Conservation (phyloP, 805 yeast genomes). For the Komagataella pseudopastoris region DNA sequence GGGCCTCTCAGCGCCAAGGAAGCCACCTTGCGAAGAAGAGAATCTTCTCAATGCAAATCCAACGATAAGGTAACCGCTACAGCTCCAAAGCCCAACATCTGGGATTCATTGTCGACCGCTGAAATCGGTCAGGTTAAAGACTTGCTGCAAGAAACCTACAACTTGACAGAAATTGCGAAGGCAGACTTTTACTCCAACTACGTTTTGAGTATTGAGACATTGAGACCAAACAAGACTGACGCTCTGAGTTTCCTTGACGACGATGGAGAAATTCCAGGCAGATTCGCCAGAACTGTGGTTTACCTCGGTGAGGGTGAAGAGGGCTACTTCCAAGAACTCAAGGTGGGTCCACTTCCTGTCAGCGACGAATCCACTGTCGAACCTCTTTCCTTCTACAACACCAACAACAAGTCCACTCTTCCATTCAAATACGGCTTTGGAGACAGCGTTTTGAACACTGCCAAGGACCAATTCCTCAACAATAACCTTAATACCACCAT, state of each 20-base stretch:
- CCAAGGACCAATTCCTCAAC: neutral
- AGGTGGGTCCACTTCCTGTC: constrained; percentile 3
- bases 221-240: constrained; percentile 14
- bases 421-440: constrained; percentile 2
- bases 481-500: neutral
- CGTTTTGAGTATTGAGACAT: constrained; percentile 3
- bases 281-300: constrained; percentile 3
- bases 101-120: constrained; percentile 1
- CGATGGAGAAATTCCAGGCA: constrained; percentile 9
- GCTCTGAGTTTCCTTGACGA: constrained; percentile 11
- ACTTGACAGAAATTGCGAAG: neutral
- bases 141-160: neutral
- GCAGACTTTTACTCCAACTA: constrained; percentile 3
- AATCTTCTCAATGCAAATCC: neutral
- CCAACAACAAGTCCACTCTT: neutral
- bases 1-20: neutral
- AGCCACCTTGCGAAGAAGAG: neutral
- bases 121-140: neutral
- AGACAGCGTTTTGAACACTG: constrained; percentile 1
- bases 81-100: constrained; percentile 3
- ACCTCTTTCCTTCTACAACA: neutral
- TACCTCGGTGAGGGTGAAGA: constrained; percentile 1
- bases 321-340: constrained; percentile 2
- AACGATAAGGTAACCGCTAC: neutral
- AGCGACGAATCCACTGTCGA: neutral